phyloP scores from a whole-genome alignment of 208 protist genomes.

The Crithidia brevicula region DNA sequence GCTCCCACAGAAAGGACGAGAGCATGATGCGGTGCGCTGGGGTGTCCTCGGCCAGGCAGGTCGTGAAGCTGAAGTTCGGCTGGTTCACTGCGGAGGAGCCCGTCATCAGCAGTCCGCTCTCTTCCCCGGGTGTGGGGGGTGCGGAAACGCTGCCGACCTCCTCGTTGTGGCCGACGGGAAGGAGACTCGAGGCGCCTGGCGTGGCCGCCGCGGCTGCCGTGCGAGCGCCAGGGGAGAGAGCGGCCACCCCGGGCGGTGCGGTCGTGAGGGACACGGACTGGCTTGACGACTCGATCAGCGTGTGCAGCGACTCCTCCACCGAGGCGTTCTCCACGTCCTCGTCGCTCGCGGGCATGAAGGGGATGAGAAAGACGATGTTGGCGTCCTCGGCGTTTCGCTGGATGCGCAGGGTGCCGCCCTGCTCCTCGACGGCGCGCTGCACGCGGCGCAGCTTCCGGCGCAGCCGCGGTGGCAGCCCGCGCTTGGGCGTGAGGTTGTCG shows the following conservation, averaged over 20 bases:
- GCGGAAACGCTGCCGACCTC: conserved; percentile 20
- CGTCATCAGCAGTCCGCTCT: conserved; percentile 21
- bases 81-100: conserved; percentile 7
- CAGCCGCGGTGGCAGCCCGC: conserved; percentile 22
- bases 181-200: conserved; percentile 1
- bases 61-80: conserved; percentile 75
- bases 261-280: conserved; percentile 9
- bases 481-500: conserved; percentile 8
- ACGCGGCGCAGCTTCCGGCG: conserved; percentile 55
- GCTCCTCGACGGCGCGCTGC: conserved; percentile 66
- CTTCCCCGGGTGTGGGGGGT: conserved; percentile 10
- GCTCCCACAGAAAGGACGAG: conserved; percentile 87
- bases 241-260: neutral
- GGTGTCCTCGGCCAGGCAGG: conserved; percentile 83
- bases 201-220: neutral
- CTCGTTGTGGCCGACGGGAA: conserved; percentile 14
- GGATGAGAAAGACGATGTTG: conserved; percentile 75
- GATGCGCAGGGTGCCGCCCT: conserved; percentile 80
- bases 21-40: conserved; percentile 88
- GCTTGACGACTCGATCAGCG: conserved; percentile 12
- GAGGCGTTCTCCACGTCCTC: conserved; percentile 45
- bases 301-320: conserved; percentile 34
- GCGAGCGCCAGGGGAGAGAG: neutral
- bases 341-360: conserved; percentile 67
- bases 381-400: conserved; percentile 36